These are phyloP conservation scores for Cairneyella variabilis DNA, from an alignment of 495 filamentous ascomycete genomes.

Conservation along the genomic window DNA sequence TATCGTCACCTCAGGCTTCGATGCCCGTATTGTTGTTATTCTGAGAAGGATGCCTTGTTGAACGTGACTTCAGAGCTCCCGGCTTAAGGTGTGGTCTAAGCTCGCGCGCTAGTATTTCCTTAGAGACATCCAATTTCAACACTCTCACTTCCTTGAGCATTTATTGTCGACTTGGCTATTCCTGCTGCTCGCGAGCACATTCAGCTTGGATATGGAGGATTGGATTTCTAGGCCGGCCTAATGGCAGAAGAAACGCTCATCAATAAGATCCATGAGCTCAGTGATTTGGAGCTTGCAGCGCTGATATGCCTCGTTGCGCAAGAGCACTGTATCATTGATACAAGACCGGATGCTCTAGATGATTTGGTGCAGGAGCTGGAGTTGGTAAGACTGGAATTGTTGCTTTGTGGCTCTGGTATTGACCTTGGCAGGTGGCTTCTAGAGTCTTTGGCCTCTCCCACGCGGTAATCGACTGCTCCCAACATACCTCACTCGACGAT, in stretches of 20 bases:
- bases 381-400: slow-evolving; percentile 43
- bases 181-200: background rate
- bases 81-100: slow-evolving; percentile 20
- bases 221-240: slow-evolving; percentile 3
- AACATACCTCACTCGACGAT: slow-evolving; percentile 71
- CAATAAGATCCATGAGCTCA: slow-evolving; percentile 66
- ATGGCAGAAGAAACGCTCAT: slow-evolving; percentile 62
- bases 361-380: slow-evolving; percentile 67
- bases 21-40: background rate
- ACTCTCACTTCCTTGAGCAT: background rate
- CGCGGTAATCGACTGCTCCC: slow-evolving; percentile 65
- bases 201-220: slow-evolving; percentile 15
- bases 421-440: slow-evolving; percentile 50
- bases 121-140: too few species aligned
- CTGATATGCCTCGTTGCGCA: slow-evolving; percentile 73
- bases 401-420: background rate
- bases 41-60: slow-evolving; percentile 5
- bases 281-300: slow-evolving; percentile 84
- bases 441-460: slow-evolving; percentile 68
- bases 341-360: slow-evolving; percentile 55
- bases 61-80: slow-evolving; percentile 9
- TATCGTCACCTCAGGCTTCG: slow-evolving; percentile 16
- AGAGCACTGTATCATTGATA: slow-evolving; percentile 86
- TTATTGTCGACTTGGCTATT: background rate
- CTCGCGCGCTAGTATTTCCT: slow-evolving; percentile 9